These are phyloP conservation scores for Leccinum longicurvipes DNA, from an alignment of 768 basidiomycete species.

Conservation along the genomic window DNA sequence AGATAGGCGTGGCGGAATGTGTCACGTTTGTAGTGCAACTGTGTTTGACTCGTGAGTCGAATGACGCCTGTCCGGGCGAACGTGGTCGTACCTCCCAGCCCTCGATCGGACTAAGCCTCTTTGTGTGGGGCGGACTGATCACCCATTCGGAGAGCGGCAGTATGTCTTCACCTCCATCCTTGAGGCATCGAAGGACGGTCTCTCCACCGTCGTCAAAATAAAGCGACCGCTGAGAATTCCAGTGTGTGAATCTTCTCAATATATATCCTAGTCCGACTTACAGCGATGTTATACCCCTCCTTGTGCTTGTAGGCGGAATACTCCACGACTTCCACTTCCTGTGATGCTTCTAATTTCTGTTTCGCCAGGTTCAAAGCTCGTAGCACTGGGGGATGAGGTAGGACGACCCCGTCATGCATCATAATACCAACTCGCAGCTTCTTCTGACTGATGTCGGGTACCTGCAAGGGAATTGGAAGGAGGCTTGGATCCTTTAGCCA, in stretches of 20 bases:
- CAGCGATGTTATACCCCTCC: slow-evolving; percentile 32
- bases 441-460: slow-evolving; percentile 25
- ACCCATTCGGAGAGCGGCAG: slow-evolving; percentile 38
- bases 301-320: slow-evolving; percentile 37
- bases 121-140: slow-evolving; percentile 26
- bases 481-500: slow-evolving; percentile 40
- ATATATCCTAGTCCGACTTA: slow-evolving; percentile 6
- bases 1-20: slow-evolving; percentile 33
- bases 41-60: not conserved
- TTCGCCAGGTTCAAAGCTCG: slow-evolving; percentile 39
- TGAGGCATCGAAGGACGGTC: slow-evolving; percentile 18
- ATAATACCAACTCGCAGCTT: slow-evolving; percentile 29
- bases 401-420: slow-evolving; percentile 36
- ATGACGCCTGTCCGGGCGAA: not conserved
- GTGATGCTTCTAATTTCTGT: slow-evolving; percentile 32
- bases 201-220: slow-evolving; percentile 40
- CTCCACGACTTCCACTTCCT: slow-evolving; percentile 34
- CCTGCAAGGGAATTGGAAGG: slow-evolving; percentile 27
- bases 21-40: slow-evolving; percentile 34
- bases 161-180: slow-evolving; percentile 33
- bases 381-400: slow-evolving; percentile 40
- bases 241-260: not conserved
- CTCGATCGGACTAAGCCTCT: slow-evolving; percentile 21
- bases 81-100: slow-evolving; percentile 28
- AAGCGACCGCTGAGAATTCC: slow-evolving; percentile 28